Conservation (phyloP, 2,329 filamentous ascomycete species). For the Davidsoniella virescens region DNA sequence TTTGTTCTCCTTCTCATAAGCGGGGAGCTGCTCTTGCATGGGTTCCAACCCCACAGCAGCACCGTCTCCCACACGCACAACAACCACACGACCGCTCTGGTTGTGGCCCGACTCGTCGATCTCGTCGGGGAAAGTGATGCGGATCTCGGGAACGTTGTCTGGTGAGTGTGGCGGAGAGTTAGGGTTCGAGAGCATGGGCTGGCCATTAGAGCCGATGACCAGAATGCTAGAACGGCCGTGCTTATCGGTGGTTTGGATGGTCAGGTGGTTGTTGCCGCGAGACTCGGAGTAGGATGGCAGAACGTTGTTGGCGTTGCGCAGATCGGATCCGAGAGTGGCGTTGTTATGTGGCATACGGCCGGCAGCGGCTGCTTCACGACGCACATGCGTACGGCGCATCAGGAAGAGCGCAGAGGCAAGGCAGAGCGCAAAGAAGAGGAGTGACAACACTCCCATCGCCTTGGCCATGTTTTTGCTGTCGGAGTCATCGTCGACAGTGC, state of each 20-base stretch:
- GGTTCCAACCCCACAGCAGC: constrained; percentile 78
- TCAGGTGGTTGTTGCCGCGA: constrained; percentile 35
- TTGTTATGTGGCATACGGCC: constrained; percentile 46
- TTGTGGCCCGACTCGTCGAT: constrained; percentile 69
- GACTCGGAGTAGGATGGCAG: constrained; percentile 33
- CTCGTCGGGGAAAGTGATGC: constrained; percentile 95
- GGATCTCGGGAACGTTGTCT: constrained; percentile 83
- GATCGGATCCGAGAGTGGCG: constrained; percentile 33
- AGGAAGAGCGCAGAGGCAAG: constrained; percentile 53
- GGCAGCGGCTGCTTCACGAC: constrained; percentile 30
- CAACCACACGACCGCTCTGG: constrained; percentile 74
- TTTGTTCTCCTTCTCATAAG: constrained; percentile 69
- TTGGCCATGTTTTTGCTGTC: constrained; percentile 53
- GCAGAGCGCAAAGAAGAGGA: constrained; percentile 57
- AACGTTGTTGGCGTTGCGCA: constrained; percentile 38
- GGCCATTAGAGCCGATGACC: constrained; percentile 63
- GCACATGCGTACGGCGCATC: constrained; percentile 47
- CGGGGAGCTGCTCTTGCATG: constrained; percentile 65
- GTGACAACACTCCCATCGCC: constrained; percentile 60
- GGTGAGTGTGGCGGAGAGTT: constrained; percentile 59
- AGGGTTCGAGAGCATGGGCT: constrained; percentile 59
- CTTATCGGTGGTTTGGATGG: constrained; percentile 37
- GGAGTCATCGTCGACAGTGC: constrained; percentile 26
- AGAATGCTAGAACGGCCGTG: constrained; percentile 51
- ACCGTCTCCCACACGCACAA: constrained; percentile 72